phyloP scores from a whole-genome alignment of 2,329 filamentous ascomycete genomes.

The Exophiala xenobiotica region DNA sequence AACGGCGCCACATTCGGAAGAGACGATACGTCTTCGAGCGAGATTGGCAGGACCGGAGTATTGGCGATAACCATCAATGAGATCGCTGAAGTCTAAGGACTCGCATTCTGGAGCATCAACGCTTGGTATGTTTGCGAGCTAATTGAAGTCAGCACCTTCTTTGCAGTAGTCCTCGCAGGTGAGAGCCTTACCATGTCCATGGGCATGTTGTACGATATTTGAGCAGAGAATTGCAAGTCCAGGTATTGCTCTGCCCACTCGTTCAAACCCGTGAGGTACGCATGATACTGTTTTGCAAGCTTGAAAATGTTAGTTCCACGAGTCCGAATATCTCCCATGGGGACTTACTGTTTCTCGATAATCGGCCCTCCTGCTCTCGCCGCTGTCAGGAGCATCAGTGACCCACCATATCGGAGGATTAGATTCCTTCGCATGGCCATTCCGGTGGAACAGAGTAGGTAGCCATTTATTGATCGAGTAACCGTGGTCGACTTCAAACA shows the following conservation, averaged over 20 bases:
- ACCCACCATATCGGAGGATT: constrained; percentile 1
- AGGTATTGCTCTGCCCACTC: constrained; percentile 36
- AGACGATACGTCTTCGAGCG: constrained; percentile 41
- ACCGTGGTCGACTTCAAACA: constrained; percentile 36
- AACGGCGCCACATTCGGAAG: constrained; percentile 40
- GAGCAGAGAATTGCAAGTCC: constrained; percentile 39
- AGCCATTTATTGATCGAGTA: constrained; percentile 38
- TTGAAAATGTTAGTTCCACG: background rate
- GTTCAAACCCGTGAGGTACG: constrained; percentile 36
- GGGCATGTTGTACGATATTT: constrained; percentile 44
- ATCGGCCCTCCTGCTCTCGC: background rate
- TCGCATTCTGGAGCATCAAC: constrained; percentile 46
- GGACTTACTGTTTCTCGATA: background rate
- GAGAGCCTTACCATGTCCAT: constrained; percentile 41
- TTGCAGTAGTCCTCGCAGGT: background rate
- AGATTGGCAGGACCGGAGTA: constrained; percentile 43
- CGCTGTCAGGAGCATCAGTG: background rate
- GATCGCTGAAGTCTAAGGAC: constrained; percentile 38
- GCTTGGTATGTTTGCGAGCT: constrained; percentile 36
- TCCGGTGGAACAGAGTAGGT: constrained; percentile 34
- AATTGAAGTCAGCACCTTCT: background rate
- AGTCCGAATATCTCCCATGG: background rate
- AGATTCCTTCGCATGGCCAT: background rate
- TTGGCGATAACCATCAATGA: constrained; percentile 44
- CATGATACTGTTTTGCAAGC: constrained; percentile 30